Conservation (phyloP, 2,329 filamentous ascomycete genomes). For the Alternaria arborescens region DNA sequence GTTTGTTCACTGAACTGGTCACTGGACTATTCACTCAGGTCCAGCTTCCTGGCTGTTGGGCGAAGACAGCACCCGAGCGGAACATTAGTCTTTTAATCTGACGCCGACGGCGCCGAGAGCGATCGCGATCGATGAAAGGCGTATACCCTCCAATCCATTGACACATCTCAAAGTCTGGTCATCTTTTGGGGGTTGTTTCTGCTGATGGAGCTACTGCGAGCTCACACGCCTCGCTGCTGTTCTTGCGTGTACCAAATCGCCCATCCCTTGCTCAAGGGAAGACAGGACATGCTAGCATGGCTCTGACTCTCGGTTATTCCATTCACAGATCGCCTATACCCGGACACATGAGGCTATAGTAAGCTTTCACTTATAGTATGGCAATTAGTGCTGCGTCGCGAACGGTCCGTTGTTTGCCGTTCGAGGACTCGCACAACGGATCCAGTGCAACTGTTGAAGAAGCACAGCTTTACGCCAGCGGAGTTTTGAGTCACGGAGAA, state of each 20-base stretch:
- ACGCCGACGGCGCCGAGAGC: conserved; percentile 1
- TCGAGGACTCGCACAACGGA: conserved; percentile 42
- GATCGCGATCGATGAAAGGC: neutral
- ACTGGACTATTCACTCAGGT: conserved; percentile 5
- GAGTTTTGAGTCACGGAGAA: conserved; percentile 16
- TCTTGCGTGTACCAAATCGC: neutral
- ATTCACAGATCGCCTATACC: neutral
- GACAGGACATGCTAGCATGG: conserved; percentile 3
- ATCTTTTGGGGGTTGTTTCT: neutral
- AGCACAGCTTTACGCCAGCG: conserved; percentile 32
- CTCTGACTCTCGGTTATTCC: neutral
- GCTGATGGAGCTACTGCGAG: conserved; percentile 2
- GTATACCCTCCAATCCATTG: neutral
- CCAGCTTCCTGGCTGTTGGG: conserved; percentile 18
- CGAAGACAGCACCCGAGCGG: conserved; percentile 20
- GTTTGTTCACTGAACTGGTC: neutral
- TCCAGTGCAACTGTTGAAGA: conserved; percentile 43
- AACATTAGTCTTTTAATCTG: neutral
- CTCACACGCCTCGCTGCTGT: conserved; percentile 3
- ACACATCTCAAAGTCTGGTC: neutral
- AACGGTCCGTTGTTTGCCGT: conserved; percentile 15
- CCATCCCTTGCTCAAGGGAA: neutral
- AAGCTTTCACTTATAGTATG: conserved; percentile 12
- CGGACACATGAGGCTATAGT: conserved; percentile 9
- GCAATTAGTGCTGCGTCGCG: conserved; percentile 11